These are phyloP conservation scores for Quercus tomentella DNA, from an alignment of 331 rosid genomes.

Conservation along the genomic window DNA sequence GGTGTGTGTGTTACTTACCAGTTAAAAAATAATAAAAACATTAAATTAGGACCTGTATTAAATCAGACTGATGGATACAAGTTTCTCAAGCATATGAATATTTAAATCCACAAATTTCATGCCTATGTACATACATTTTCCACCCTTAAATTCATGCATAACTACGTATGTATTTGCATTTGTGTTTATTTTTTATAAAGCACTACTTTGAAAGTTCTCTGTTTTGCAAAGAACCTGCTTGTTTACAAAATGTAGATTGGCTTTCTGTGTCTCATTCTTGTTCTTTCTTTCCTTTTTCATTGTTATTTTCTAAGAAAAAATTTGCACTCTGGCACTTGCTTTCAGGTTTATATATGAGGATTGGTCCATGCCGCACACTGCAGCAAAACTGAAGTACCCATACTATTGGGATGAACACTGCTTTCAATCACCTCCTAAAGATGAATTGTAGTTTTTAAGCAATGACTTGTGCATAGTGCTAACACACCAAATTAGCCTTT, in stretches of 20 bases:
- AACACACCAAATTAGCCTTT: too few species aligned
- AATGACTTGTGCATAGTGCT: too few species aligned
- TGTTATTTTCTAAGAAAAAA: background rate
- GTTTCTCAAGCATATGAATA: too few species aligned
- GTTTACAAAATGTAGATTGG: background rate
- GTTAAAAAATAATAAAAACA: too few species aligned
- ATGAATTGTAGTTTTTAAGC: too few species aligned
- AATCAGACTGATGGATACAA: too few species aligned
- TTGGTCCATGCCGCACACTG: conserved; percentile 91
- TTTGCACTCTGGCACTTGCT: conserved; percentile 13
- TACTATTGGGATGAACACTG: conserved; percentile 8
- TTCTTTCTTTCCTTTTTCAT: background rate
- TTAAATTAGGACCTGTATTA: too few species aligned
- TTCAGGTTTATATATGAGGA: conserved; percentile 72
- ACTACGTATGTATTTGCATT: background rate
- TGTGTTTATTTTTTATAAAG: background rate
- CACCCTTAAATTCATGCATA: background rate
- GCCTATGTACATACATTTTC: background rate
- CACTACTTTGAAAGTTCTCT: background rate
- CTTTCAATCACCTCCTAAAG: too few species aligned
- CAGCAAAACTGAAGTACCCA: conserved; percentile 79
- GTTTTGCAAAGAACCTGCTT: background rate
- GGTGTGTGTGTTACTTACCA: too few species aligned
- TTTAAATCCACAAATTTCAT: background rate
- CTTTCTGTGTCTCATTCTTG: conserved; percentile 1